Percentiles rank a stretch among this genome's conserved stretches.
Evolutionary conservation across 2,329 filamentous ascomycete genomes (phyloP).

Genomic region (Microdochium nivale): DNA sequence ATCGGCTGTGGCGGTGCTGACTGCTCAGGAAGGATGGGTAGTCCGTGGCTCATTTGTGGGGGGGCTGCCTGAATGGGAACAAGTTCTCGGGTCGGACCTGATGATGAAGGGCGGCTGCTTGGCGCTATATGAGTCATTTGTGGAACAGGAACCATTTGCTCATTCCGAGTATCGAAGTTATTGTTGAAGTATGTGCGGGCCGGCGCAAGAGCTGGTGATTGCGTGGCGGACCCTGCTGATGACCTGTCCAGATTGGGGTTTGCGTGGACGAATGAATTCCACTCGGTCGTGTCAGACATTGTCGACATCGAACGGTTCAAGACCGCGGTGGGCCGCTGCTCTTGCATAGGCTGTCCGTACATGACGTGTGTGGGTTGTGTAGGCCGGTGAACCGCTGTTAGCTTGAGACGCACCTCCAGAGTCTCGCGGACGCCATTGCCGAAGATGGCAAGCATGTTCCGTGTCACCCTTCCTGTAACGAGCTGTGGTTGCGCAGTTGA

Average conservation of each 20-base stretch:
- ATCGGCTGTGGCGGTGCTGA: slow-evolving; percentile 10
- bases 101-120: slow-evolving; percentile 15
- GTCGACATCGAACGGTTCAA: slow-evolving; percentile 23
- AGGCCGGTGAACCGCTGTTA: slow-evolving; percentile 66
- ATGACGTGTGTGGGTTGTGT: neutral
- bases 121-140: slow-evolving; percentile 3
- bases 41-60: slow-evolving; percentile 10
- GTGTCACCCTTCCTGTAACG: slow-evolving; percentile 84
- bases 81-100: neutral
- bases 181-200: slow-evolving; percentile 6
- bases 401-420: slow-evolving; percentile 82
- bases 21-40: slow-evolving; percentile 6
- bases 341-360: slow-evolving; percentile 11
- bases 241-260: slow-evolving; percentile 47
- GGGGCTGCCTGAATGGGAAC: neutral
- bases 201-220: slow-evolving; percentile 19
- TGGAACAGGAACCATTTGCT: slow-evolving; percentile 23
- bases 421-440: slow-evolving; percentile 78
- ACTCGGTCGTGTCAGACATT: slow-evolving; percentile 61
- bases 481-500: slow-evolving; percentile 46
- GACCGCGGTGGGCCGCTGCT: slow-evolving; percentile 14
- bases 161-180: slow-evolving; percentile 6
- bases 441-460: slow-evolving; percentile 78
- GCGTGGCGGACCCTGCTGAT: slow-evolving; percentile 17
- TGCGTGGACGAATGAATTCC: slow-evolving; percentile 68